Evolutionary conservation across 371 early-diverging fungal species (phyloP), one percentile per base, ranked within the genome.

Genomic region (Mucor ambiguus): DNA sequence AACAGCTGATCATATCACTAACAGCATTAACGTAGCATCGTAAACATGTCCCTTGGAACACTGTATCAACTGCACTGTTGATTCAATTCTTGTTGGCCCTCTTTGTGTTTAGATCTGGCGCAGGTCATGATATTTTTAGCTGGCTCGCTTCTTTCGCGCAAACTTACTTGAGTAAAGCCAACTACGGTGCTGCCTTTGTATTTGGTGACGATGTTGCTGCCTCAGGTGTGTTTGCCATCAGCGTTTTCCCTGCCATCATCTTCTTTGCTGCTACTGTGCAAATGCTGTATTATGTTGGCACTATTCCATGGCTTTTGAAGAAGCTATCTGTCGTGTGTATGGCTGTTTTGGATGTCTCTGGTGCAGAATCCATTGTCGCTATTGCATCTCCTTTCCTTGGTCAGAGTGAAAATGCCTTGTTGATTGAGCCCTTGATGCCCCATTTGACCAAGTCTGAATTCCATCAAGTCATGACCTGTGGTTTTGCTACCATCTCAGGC

Each of bases 401-500:
- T n/a, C 87, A 89, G 77, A 82, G 89, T 61, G 95, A 95, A 77
- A 90, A 89, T 52, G 92, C 90, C 22, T 81, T 95, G 56, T 76
- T 95, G 58, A 90, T 94, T 58, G 82, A 83, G 54, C 92, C 93
- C 44, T 90, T 91, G 68, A 70, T 95, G 29, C 84, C 86, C 28
- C 85, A 87, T 74, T 90, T 93, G 90, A 95, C 95, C 35, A 78
- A 78, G 28, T 89, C 93, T 5, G 95, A 95, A 79, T 61, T 95
- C 54, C 94, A 94, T 76, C 84, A 92, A 38, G 85, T 89, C 80
- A 87, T 95, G 89, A 88, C 91, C 29, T 90, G 91, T 57, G 94
- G 94, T 44, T 94, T 94, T 79, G 87, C 95, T 18, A 94, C 95
- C 63, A 87, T 92, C 64, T 85, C 92, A 24, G 95, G 95, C 12